phyloP scores from a whole-genome alignment of 345 rosid species.

The Citrus hindsii region DNA sequence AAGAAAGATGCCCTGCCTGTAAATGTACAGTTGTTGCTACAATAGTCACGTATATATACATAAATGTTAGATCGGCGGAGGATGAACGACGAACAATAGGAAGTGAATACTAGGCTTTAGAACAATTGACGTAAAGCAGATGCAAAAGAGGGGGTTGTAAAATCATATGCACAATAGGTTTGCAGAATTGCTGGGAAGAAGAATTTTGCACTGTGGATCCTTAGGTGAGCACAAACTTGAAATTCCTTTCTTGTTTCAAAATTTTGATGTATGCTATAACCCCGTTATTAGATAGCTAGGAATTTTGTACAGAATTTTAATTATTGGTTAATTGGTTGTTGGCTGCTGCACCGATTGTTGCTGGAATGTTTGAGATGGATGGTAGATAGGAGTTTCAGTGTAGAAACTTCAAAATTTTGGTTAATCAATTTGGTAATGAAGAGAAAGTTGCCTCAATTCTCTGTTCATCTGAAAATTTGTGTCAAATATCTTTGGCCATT shows the following conservation, averaged over 20 bases:
- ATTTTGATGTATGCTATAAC: slow-evolving; percentile 9
- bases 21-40: slow-evolving; percentile 21
- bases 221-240: not conserved
- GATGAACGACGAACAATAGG: not conserved
- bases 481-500: not conserved
- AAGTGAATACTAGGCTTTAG: not conserved
- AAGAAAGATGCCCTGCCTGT: not conserved
- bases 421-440: not conserved
- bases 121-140: not conserved
- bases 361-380: slow-evolving; percentile 20
- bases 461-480: not conserved
- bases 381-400: not conserved
- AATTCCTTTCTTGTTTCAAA: not conserved
- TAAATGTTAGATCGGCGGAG: not conserved
- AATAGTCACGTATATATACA: not conserved
- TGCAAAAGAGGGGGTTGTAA: not conserved
- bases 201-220: not conserved
- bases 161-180: slow-evolving; percentile 8
- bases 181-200: not conserved
- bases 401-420: not conserved
- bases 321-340: slow-evolving; percentile 43
- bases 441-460: not conserved
- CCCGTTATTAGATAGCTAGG: slow-evolving; percentile 22
- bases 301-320: slow-evolving; percentile 45
- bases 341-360: slow-evolving; percentile 14